These are phyloP conservation scores for Phytophthora nicotianae DNA, from an alignment of 352 stramenopile species.

Conservation along the genomic window DNA sequence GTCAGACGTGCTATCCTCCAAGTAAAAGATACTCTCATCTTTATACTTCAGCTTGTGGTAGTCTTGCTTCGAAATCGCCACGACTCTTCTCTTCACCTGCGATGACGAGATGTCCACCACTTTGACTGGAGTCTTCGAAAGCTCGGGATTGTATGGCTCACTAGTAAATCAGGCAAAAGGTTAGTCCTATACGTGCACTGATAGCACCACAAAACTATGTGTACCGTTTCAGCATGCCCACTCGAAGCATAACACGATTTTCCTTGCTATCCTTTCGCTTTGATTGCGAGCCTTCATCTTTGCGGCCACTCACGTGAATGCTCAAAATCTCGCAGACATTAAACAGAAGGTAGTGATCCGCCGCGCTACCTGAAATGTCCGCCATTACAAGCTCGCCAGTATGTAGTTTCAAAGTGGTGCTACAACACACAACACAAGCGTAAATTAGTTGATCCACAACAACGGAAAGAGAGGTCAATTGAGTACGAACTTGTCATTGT, in stretches of 20 bases:
- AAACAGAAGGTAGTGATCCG: slow-evolving; percentile 80
- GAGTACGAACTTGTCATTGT: slow-evolving; percentile 56
- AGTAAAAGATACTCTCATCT: slow-evolving; percentile 83
- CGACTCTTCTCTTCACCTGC: slow-evolving; percentile 72
- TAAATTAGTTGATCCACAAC: not conserved
- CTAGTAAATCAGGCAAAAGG: slow-evolving; percentile 26
- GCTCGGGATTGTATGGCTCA: slow-evolving; percentile 54
- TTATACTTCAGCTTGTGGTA: slow-evolving; percentile 67
- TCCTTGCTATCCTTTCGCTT: slow-evolving; percentile 36
- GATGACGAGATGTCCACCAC: slow-evolving; percentile 57
- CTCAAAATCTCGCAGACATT: slow-evolving; percentile 84
- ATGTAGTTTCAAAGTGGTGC: slow-evolving; percentile 61
- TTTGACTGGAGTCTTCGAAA: slow-evolving; percentile 47
- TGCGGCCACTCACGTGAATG: slow-evolving; percentile 41
- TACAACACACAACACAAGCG: slow-evolving; percentile 20
- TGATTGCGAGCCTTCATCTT: slow-evolving; percentile 32
- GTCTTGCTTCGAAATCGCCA: slow-evolving; percentile 68
- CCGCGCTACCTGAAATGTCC: slow-evolving; percentile 57
- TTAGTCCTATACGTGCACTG: not conserved
- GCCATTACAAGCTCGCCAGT: slow-evolving; percentile 77
- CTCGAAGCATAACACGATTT: slow-evolving; percentile 49
- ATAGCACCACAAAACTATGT: slow-evolving; percentile 1
- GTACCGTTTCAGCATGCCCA: slow-evolving; percentile 72
- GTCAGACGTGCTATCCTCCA: slow-evolving; percentile 30
- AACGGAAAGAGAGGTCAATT: not conserved